Percentiles rank a stretch among this genome's conserved stretches.
Conservation (phyloP, 176 grass and related monocot species). For the Phyllostachys edulis region DNA sequence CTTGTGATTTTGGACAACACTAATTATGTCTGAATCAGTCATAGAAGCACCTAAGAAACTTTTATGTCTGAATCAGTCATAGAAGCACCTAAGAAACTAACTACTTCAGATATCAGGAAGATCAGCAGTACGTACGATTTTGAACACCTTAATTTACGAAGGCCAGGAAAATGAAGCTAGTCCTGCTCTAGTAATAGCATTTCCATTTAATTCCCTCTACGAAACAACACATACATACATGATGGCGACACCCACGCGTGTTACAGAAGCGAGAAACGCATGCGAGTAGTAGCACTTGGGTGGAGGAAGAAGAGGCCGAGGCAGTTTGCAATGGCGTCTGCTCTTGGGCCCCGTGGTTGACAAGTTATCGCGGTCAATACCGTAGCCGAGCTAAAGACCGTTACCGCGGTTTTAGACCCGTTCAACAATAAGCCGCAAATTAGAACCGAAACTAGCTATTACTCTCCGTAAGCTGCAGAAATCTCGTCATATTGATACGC, state of each 20-base stretch:
- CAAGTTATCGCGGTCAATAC: slow-evolving; percentile 27
- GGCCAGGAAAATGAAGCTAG: neutral
- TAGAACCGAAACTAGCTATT: neutral
- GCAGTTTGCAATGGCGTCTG: neutral
- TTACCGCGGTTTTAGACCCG: slow-evolving; percentile 21
- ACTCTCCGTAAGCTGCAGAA: neutral
- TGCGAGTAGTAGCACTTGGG: neutral
- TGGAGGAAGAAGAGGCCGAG: neutral
- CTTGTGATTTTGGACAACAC: neutral
- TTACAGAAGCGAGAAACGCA: neutral
- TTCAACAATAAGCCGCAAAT: neutral
- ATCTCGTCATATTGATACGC: neutral
- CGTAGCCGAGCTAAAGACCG: slow-evolving; percentile 17
- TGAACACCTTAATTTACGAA: neutral
- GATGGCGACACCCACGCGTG: neutral
- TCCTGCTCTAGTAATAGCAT: neutral
- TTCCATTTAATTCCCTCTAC: neutral
- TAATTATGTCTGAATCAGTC: neutral
- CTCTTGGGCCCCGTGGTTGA: slow-evolving; percentile 29
- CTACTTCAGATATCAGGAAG: neutral
- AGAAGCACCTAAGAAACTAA: neutral
- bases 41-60: too few species aligned
- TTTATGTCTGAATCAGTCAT: neutral
- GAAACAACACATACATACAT: neutral
- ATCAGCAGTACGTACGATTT: neutral